phyloP scores from a whole-genome alignment of 306 rosid genomes.

The Abrus precatorius region DNA sequence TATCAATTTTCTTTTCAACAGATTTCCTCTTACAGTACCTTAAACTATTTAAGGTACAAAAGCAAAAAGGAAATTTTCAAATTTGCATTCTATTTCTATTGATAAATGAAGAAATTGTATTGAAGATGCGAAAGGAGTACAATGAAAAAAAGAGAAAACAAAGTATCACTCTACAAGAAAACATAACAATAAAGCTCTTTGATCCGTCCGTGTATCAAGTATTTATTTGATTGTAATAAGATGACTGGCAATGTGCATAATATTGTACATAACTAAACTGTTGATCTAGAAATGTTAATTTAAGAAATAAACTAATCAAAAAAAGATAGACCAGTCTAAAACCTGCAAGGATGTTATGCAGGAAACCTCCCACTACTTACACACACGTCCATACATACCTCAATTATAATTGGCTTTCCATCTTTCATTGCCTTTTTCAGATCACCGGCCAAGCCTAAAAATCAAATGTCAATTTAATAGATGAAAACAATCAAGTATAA shows the following conservation, averaged over 20 bases:
- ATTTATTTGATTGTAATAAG: background rate
- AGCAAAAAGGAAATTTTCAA: background rate
- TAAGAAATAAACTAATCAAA: slow-evolving; percentile 16
- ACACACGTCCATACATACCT: slow-evolving; percentile 58
- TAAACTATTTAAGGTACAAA: background rate
- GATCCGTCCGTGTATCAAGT: background rate
- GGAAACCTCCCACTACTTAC: slow-evolving; percentile 18
- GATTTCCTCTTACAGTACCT: background rate
- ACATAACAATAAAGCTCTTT: background rate
- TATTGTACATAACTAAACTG: background rate
- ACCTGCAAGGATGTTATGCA: slow-evolving; percentile 2
- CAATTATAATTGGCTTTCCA: slow-evolving; percentile 97
- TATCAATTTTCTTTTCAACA: slow-evolving; percentile 16
- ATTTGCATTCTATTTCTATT: background rate
- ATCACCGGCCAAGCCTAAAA: slow-evolving; percentile 95
- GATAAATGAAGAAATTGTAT: background rate
- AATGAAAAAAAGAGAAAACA: background rate
- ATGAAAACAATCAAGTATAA: background rate
- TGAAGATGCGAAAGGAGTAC: background rate
- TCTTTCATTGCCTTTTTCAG: slow-evolving; percentile 99
- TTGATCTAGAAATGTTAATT: background rate
- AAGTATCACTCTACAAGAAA: background rate
- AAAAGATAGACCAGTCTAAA: background rate
- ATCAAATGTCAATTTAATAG: slow-evolving; percentile 44
- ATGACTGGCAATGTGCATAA: background rate